Base-by-base conservation (phyloP, 2,329 filamentous ascomycete species). In the Aspergillus sp. region DNA sequence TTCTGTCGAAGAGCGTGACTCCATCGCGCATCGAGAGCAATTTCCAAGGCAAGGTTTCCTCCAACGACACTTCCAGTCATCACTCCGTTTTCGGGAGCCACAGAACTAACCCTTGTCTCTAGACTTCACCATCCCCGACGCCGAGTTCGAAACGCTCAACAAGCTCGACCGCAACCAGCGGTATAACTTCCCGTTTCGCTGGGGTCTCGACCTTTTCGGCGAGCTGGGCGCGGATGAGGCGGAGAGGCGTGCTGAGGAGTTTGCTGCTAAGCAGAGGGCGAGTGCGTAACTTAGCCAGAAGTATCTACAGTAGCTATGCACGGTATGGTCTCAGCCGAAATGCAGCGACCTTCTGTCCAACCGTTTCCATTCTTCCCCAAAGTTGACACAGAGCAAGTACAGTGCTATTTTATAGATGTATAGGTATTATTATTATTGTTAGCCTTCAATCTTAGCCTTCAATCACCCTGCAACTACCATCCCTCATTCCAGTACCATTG, bases 1-100 rank as follows among this genome's bases (percentile, higher is more conserved):
- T 72, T 5, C 50, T 75, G 24, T 68, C 71, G 11, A 75, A 75
- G 54, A 69, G 65, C 29, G 69, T 73, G 3, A 75, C 69, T 0
- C 61, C 67, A 1, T 58, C 60, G 8, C 58, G 71, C 20, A 73
- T 75, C 33, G 57, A 60, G 32, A 57, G 59, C 26, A 74, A 73
- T 33, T 60, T 69, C 36, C 45, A 63, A 44, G 64, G 63, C 57
- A 52, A 26, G 29, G 7, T 2, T 14, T 13, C 27, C 8, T 24
- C 10, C 26, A 11, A 27, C 15, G 11, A 13, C 27, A 11, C 10
- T 10, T 17, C 14, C 19, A 22, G 5, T 22, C 19, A 22, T n/a
- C n/a, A n/a, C n/a, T 24, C 22, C 17, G n/a, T 5, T 17, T 8
- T 12, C 4, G 7, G 30, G 7, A 24, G n/a, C 7, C 28, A 8